Evolutionary conservation across 805 yeast genomes (phyloP).

Genomic region (Pichia cabralensis): DNA sequence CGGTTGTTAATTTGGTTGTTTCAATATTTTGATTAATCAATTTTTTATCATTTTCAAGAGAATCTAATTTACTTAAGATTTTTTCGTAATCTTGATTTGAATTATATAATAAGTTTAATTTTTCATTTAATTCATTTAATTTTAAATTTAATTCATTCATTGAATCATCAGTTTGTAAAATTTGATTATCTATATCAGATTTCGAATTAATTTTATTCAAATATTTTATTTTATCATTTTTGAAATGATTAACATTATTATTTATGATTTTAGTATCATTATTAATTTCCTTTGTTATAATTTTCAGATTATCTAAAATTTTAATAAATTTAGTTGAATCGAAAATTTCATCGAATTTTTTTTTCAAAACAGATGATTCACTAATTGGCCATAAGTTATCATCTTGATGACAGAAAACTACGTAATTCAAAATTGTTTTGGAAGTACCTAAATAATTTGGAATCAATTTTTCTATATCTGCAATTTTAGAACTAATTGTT

Average conservation of each 20-base stretch:
- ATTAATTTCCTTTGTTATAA: constrained; percentile 65
- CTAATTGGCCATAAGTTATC: constrained; percentile 94
- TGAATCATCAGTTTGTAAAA: constrained; percentile 36
- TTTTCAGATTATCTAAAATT: constrained; percentile 72
- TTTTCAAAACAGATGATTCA: constrained; percentile 82
- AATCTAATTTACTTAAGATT: constrained; percentile 53
- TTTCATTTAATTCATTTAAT: constrained; percentile 43
- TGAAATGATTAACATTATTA: constrained; percentile 69
- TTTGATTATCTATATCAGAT: constrained; percentile 30
- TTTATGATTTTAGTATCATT: constrained; percentile 66
- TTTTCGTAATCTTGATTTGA: constrained; percentile 77
- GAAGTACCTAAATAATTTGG: constrained; percentile 85
- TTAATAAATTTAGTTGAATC: constrained; percentile 91
- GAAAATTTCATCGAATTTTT: constrained; percentile 91
- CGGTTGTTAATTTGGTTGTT: constrained; percentile 39
- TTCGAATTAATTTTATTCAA: constrained; percentile 42
- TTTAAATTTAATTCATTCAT: constrained; percentile 39
- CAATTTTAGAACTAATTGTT: constrained; percentile 69
- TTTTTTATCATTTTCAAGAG: constrained; percentile 36
- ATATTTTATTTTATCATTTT: constrained; percentile 66
- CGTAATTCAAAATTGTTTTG: constrained; percentile 78
- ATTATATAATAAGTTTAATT: constrained; percentile 56
- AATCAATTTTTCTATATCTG: constrained; percentile 73
- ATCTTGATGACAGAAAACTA: constrained; percentile 95
- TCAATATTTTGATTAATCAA: constrained; percentile 41